These are phyloP conservation scores for Penicillium vulpinum DNA, from an alignment of 2,329 filamentous ascomycete species.

Conservation along the genomic window DNA sequence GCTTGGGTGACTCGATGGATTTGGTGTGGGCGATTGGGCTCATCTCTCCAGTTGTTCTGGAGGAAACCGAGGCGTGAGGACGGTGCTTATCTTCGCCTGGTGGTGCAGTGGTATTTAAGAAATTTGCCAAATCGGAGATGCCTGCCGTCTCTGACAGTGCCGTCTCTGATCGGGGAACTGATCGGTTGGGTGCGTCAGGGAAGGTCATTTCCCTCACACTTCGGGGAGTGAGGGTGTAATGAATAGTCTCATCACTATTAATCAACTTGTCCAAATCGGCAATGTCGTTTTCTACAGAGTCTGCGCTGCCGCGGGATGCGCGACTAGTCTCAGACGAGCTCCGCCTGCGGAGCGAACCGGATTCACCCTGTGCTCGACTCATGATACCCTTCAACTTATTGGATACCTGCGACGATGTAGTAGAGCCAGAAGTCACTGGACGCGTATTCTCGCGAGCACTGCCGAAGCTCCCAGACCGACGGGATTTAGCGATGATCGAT, in stretches of 20 bases:
- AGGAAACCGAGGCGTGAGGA: slow-evolving; percentile 23
- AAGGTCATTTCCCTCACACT: slow-evolving; percentile 72
- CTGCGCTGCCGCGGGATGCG: slow-evolving; percentile 28
- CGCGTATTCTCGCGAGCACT: slow-evolving; percentile 38
- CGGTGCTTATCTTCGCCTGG: slow-evolving; percentile 27
- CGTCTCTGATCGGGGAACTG: slow-evolving; percentile 35
- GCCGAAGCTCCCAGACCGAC: slow-evolving; percentile 43
- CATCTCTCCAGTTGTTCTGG: slow-evolving; percentile 18
- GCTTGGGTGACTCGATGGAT: slow-evolving; percentile 26
- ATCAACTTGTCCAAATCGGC: slow-evolving; percentile 77
- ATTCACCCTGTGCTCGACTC: slow-evolving; percentile 31
- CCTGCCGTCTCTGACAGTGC: too few species aligned
- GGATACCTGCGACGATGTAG: slow-evolving; percentile 43
- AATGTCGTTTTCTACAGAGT: slow-evolving; percentile 53
- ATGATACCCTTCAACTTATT: slow-evolving; percentile 47
- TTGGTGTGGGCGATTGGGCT: slow-evolving; percentile 22
- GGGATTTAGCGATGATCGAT: slow-evolving; percentile 28
- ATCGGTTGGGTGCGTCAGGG: slow-evolving; percentile 37
- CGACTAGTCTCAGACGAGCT: slow-evolving; percentile 40
- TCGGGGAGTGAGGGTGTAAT: slow-evolving; percentile 77
- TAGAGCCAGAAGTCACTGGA: slow-evolving; percentile 42
- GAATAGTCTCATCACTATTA: slow-evolving; percentile 77
- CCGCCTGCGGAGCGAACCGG: slow-evolving; percentile 32
- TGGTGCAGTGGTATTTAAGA: slow-evolving; percentile 39
- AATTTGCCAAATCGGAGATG: slow-evolving; percentile 40